phyloP scores from a whole-genome alignment of 371 early-diverging fungal genomes.

The Syncephalastrum racemosum region DNA sequence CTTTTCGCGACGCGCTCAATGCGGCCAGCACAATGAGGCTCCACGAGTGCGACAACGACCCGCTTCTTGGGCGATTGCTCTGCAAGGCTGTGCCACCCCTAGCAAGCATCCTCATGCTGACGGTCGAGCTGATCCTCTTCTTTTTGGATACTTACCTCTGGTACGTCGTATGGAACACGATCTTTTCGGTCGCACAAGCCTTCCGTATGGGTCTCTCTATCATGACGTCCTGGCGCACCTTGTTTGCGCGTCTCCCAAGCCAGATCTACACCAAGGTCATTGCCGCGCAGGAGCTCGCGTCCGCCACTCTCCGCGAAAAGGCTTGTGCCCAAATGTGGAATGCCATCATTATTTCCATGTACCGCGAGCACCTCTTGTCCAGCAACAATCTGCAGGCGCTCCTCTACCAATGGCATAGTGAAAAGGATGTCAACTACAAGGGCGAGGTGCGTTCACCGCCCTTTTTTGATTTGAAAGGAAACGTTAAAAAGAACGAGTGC shows the following conservation, averaged over 20 bases:
- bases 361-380: constrained; percentile 80
- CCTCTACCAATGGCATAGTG: constrained; percentile 57
- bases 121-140: constrained; percentile 74
- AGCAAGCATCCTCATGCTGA: constrained; percentile 73
- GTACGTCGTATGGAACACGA: constrained; percentile 86
- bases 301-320: constrained; percentile 68
- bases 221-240: constrained; percentile 83
- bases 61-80: constrained; percentile 43
- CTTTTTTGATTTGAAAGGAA: constrained; percentile 71
- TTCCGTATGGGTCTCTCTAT: constrained; percentile 82
- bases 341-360: constrained; percentile 85
- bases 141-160: constrained; percentile 91
- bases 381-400: constrained; percentile 73
- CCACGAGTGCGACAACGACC: constrained; percentile 55
- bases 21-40: constrained; percentile 54
- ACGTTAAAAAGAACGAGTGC: constrained; percentile 59
- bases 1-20: constrained; percentile 78
- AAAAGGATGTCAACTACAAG: constrained; percentile 19
- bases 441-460: constrained; percentile 64
- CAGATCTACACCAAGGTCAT: constrained; percentile 77
- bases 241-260: constrained; percentile 77
- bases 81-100: constrained; percentile 66
- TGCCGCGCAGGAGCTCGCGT: constrained; percentile 65
- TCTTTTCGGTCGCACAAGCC: constrained; percentile 77
- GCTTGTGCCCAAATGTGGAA: constrained; percentile 90